Evolutionary conservation across 495 filamentous ascomycete genomes (phyloP).

Genomic region (Penicillium cinerascens): DNA sequence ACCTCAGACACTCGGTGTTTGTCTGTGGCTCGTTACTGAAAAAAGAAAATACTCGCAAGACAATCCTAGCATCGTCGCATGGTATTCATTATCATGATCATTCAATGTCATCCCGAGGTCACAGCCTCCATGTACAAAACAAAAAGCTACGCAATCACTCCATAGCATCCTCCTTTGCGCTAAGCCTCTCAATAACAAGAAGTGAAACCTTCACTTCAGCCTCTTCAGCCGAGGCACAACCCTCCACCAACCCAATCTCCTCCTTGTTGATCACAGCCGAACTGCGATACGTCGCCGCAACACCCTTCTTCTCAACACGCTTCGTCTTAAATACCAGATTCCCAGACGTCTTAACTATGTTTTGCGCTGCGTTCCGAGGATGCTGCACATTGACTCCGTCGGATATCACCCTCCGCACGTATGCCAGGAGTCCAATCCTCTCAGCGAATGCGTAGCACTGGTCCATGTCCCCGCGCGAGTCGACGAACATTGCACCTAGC

Average conservation of each 20-base stretch:
- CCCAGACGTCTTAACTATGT: constrained; percentile 39
- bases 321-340: constrained; percentile 15
- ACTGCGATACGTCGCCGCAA: constrained; percentile 5
- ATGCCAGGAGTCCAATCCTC: constrained; percentile 59
- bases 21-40: neutral
- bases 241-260: constrained; percentile 3
- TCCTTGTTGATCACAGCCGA: constrained; percentile 3
- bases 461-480: constrained; percentile 59
- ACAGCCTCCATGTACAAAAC: neutral
- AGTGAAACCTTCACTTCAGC: constrained; percentile 9
- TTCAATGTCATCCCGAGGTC: neutral
- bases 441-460: constrained; percentile 57
- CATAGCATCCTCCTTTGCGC: neutral
- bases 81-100: neutral
- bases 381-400: constrained; percentile 63
- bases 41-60: neutral
- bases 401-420: constrained; percentile 56
- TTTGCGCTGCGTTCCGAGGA: constrained; percentile 69
- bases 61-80: neutral
- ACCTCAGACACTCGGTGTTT: neutral
- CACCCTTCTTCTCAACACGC: constrained; percentile 5
- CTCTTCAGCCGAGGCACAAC: constrained; percentile 11
- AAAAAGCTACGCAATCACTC: neutral
- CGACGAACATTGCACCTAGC: constrained; percentile 82
- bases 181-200: constrained; percentile 6